These are phyloP conservation scores for Trametopsis cervina DNA, from an alignment of 768 basidiomycete genomes.

Conservation along the genomic window DNA sequence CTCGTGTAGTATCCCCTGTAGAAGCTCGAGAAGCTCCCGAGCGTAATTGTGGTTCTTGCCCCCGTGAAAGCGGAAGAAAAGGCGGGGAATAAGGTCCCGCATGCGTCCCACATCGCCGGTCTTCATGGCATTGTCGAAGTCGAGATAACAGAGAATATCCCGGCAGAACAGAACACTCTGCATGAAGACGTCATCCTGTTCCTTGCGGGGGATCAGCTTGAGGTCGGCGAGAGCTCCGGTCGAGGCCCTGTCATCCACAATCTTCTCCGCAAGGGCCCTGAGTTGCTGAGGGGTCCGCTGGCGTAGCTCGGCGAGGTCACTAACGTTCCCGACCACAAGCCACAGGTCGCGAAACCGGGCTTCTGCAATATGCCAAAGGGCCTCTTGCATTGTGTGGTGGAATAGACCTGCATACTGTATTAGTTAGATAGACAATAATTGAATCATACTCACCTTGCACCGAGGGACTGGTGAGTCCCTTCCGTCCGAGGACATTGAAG, in stretches of 20 bases:
- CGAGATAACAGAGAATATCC: constrained; percentile 10
- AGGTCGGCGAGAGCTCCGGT: constrained; percentile 21
- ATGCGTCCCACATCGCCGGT: constrained; percentile 28
- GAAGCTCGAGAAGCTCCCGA: constrained; percentile 27
- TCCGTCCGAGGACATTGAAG: constrained; percentile 17
- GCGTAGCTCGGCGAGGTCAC: constrained; percentile 22
- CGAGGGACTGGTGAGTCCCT: constrained; percentile 11
- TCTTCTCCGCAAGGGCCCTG: constrained; percentile 17
- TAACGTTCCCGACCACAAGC: constrained; percentile 19
- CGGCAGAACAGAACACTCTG: not conserved
- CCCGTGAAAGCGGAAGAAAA: constrained; percentile 29
- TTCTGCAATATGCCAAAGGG: constrained; percentile 28
- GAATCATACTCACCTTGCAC: too few species aligned
- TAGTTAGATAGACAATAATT: too few species aligned
- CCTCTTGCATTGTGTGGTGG: constrained; percentile 28
- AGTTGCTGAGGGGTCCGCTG: constrained; percentile 22
- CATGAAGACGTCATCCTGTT: constrained; percentile 1
- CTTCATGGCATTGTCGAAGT: constrained; percentile 7
- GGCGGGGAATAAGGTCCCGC: constrained; percentile 25
- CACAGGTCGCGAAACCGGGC: constrained; percentile 31
- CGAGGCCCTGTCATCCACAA: constrained; percentile 24
- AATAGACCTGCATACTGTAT: too few species aligned
- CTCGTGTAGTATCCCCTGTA: constrained; percentile 20
- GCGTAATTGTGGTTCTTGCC: constrained; percentile 30
- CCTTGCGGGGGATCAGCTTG: constrained; percentile 7